These are phyloP conservation scores for Cladophialophora chaetospira DNA, from an alignment of 2,329 filamentous ascomycete genomes.

Conservation along the genomic window DNA sequence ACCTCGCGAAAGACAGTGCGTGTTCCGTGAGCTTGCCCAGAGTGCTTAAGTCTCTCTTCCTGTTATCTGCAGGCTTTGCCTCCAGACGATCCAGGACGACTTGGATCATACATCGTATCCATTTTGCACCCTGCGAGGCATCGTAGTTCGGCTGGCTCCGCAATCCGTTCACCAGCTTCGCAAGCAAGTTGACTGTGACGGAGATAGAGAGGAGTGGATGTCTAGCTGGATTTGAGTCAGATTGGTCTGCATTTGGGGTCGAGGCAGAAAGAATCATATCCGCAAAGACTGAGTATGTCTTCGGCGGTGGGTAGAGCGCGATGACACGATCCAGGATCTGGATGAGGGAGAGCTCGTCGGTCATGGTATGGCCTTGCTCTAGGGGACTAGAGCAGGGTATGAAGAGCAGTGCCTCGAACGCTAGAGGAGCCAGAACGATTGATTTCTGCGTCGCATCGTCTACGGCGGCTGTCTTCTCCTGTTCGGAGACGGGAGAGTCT, in stretches of 20 bases:
- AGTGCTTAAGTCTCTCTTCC: conserved; percentile 24
- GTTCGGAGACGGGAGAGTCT: neutral
- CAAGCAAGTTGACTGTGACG: conserved; percentile 25
- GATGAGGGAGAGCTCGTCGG: conserved; percentile 61
- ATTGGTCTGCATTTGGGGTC: neutral
- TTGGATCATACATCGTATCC: conserved; percentile 76
- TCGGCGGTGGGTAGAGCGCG: conserved; percentile 36
- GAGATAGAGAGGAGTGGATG: conserved; percentile 31
- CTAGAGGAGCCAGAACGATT: conserved; percentile 24
- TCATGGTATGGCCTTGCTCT: neutral
- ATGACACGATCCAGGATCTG: conserved; percentile 49
- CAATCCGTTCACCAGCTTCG: conserved; percentile 70
- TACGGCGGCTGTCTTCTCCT: neutral
- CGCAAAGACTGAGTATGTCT: conserved; percentile 64
- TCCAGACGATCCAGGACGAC: conserved; percentile 57
- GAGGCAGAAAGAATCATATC: conserved; percentile 58
- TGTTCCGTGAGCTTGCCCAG: conserved; percentile 42
- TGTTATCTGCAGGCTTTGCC: neutral
- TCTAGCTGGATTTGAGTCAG: neutral
- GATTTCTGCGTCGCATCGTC: conserved; percentile 17
- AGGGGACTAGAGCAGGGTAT: neutral
- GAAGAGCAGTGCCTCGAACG: conserved; percentile 32
- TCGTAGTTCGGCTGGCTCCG: conserved; percentile 61
- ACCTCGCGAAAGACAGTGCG: conserved; percentile 34
- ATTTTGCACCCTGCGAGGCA: conserved; percentile 66